Conservation (phyloP, 306 rosid species). For the Myrica gale region DNA sequence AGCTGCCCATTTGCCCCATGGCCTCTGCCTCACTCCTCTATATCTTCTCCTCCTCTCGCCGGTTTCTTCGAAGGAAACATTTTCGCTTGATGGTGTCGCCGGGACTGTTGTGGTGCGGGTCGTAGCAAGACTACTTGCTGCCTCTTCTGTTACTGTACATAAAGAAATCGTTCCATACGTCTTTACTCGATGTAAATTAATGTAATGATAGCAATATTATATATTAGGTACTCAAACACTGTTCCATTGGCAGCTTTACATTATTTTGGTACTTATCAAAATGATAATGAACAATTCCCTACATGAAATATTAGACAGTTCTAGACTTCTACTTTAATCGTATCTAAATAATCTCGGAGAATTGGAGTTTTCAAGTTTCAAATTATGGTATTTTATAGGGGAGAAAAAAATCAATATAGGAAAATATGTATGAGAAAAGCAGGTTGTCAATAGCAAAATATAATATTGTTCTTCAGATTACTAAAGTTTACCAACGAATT, state of each 20-base stretch:
- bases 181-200: not conserved
- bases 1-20: slow-evolving; percentile 99
- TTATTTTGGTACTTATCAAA: not conserved
- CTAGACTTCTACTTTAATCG: too few species aligned
- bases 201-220: not conserved
- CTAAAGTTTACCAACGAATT: not conserved
- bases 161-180: too few species aligned
- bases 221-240: not conserved
- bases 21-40: slow-evolving; percentile 94
- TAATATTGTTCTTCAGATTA: not conserved
- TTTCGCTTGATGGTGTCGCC: slow-evolving; percentile 23
- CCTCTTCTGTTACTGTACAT: slow-evolving; percentile 41
- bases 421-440: not conserved
- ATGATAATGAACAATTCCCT: not conserved
- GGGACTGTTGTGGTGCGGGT: not conserved
- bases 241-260: not conserved
- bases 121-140: slow-evolving; percentile 1
- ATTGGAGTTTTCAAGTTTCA: not conserved
- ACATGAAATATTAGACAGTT: slow-evolving; percentile 27
- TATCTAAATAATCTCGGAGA: too few species aligned
- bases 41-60: slow-evolving; percentile 68
- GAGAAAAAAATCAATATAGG: too few species aligned
- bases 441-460: too few species aligned
- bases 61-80: slow-evolving; percentile 41
- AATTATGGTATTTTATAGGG: not conserved